phyloP scores from a whole-genome alignment of 768 basidiomycete genomes.

The Lactarius deliciosus region DNA sequence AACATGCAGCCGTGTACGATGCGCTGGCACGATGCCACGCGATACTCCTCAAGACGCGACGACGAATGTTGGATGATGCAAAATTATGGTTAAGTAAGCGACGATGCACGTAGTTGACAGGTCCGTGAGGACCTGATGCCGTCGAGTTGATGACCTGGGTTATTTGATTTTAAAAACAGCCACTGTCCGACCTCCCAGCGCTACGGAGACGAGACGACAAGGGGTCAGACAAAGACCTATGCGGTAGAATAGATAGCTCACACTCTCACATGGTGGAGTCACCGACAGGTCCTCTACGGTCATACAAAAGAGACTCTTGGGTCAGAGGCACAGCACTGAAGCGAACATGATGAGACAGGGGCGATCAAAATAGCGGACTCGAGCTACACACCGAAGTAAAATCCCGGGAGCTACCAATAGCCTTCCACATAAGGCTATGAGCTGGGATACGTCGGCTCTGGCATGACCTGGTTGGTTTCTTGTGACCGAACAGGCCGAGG shows the following conservation, averaged over 20 bases:
- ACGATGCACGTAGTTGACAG: not conserved
- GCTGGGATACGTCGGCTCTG: not conserved
- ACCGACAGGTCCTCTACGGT: slow-evolving; percentile 23
- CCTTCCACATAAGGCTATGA: not conserved
- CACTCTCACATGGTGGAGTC: slow-evolving; percentile 16
- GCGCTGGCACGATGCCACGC: too few relatives aligned
- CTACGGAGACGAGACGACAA: not conserved
- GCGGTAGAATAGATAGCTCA: not conserved
- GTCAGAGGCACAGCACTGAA: not conserved
- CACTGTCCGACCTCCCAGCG: slow-evolving; percentile 22
- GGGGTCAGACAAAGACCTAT: not conserved
- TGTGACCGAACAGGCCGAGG: slow-evolving; percentile 16
- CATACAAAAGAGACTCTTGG: not conserved
- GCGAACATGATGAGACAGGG: not conserved
- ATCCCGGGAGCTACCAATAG: not conserved
- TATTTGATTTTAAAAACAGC: slow-evolving; percentile 23
- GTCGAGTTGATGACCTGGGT: slow-evolving; percentile 14
- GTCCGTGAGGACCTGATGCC: slow-evolving; percentile 8
- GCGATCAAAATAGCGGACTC: not conserved
- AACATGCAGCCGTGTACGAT: not conserved
- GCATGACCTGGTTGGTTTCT: not conserved
- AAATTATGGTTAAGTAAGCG: not conserved
- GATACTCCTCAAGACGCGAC: not conserved
- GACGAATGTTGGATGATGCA: not conserved
- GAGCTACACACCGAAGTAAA: not conserved